Conservation (phyloP, 148 eudicot genomes). For the Agrostemma githago region DNA sequence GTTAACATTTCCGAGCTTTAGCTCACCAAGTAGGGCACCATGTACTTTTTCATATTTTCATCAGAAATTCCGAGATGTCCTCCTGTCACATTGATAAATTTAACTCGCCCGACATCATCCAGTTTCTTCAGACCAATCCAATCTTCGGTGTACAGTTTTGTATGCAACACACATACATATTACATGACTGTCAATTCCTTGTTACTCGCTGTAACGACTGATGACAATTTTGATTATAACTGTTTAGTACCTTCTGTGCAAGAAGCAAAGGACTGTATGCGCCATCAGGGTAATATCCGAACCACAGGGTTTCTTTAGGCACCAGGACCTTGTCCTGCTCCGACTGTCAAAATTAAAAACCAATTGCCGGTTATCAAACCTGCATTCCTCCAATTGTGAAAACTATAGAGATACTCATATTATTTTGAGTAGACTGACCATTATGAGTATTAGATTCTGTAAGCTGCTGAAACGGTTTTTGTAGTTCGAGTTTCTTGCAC, state of each 20-base stretch:
- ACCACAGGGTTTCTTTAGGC: conserved; percentile 95
- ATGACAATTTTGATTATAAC: background rate
- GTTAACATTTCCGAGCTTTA: background rate
- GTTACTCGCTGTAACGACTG: background rate
- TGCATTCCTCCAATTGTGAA: background rate
- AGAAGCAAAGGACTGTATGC: conserved; percentile 60
- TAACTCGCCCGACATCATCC: conserved; percentile 65
- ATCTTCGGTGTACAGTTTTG: conserved; percentile 67
- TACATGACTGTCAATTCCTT: background rate
- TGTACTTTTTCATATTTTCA: conserved; percentile 43
- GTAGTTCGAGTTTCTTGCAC: conserved; percentile 70
- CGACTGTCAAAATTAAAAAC: conserved; percentile 35
- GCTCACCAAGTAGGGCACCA: conserved; percentile 65
- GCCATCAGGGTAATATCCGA: conserved; percentile 95
- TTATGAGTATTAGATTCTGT: conserved; percentile 72
- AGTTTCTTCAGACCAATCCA: conserved; percentile 87
- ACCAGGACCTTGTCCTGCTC: conserved; percentile 80
- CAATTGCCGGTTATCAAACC: background rate
- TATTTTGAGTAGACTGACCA: no score
- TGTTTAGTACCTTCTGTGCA: conserved; percentile 57
- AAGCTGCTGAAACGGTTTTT: conserved; percentile 81
- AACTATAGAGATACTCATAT: no score
- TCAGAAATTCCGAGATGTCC: conserved; percentile 70
- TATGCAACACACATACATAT: conserved; percentile 29
- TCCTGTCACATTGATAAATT: conserved; percentile 62